phyloP scores from a whole-genome alignment of 1,284 basidiomycete genomes.

The Ceratobasidium theobromae region DNA sequence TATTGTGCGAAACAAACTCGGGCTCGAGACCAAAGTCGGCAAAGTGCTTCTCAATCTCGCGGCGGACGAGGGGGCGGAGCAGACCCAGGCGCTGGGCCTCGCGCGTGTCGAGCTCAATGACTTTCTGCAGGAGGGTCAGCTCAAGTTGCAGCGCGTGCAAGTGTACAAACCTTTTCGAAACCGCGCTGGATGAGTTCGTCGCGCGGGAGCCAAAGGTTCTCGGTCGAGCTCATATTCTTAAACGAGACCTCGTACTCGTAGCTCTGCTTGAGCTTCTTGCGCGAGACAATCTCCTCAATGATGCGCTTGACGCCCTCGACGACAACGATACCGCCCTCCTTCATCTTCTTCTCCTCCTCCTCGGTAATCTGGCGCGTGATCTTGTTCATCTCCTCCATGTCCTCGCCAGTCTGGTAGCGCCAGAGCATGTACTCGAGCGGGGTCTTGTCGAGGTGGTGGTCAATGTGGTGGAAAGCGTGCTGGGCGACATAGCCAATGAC shows the following conservation, averaged over 20 bases:
- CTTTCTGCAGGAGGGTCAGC: slow-evolving; percentile 59
- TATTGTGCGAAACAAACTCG: slow-evolving; percentile 96
- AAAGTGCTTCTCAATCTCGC: slow-evolving; percentile 98
- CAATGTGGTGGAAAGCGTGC: slow-evolving; percentile 99
- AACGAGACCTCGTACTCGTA: slow-evolving; percentile 97
- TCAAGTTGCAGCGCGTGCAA: slow-evolving; percentile 20
- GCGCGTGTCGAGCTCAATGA: slow-evolving; percentile 94
- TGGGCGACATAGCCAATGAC: slow-evolving; percentile 98
- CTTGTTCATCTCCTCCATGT: slow-evolving; percentile 95
- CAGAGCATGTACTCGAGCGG: slow-evolving; percentile 98
- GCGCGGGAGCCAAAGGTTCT: slow-evolving; percentile 96
- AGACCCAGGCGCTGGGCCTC: slow-evolving; percentile 97
- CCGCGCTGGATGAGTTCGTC: slow-evolving; percentile 97
- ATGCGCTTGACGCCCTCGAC: slow-evolving; percentile 92
- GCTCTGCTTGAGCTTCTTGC: slow-evolving; percentile 99
- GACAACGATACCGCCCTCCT: slow-evolving; percentile 84
- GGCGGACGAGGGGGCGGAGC: slow-evolving; percentile 92
- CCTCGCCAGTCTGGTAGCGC: slow-evolving; percentile 99
- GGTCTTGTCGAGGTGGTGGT: slow-evolving; percentile 96
- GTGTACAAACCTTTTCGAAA: slow-evolving; percentile 80
- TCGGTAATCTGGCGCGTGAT: slow-evolving; percentile 83
- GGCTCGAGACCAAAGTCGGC: slow-evolving; percentile 95
- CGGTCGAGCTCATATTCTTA: slow-evolving; percentile 88
- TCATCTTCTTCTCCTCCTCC: slow-evolving; percentile 94
- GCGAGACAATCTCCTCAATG: slow-evolving; percentile 87